Evolutionary conservation across 2,329 filamentous ascomycete species (phyloP), one percentile per base, ranked within the genome.

Genomic region (Tolypocladium ophioglossoides): DNA sequence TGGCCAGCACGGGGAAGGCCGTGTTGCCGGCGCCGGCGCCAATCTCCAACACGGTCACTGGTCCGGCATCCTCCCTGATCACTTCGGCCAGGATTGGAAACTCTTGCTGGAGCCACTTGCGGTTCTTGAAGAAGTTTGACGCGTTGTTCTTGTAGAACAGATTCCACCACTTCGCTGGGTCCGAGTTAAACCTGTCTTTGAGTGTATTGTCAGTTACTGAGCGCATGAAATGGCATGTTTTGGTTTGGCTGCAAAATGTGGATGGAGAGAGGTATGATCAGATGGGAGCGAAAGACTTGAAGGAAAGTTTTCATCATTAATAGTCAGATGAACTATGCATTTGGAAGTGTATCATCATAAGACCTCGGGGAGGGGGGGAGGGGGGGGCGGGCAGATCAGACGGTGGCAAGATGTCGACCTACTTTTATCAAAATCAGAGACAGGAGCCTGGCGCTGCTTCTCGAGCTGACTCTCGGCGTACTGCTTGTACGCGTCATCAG

Each of bases 71-170:
- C 58, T 83, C 79, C 55, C 78, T 74, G 14, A 87, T 92, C 51
- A 96, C 79, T 55, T 88, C 80, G 27, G 79, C 82, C n/a, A 99
- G 75, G 4, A 97, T 75, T 0, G 94, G 94, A 60, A 99, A 99
- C 70, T 99, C 94, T 70, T 97, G 92, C 59, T 87, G 86, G 35
- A 99, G 75, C 94, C 94, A 99, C 69, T 97, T 97, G 59, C 94
- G 83, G 68, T 99, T 88, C 73, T 99, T 99, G 83, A 99, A 99
- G 73, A 99, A 99, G 67, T 97, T 97, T 64, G 86, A 82, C 22
- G 88, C 89, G 72, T 99, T 97, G 74, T 97, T 96, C 73, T 94
- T 91, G 77, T 99, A 99, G 73, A 99, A 99, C 54, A 87, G 75
- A 66, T 99, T 94, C 94, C 94, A 99, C 89, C 91, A 97, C 70